Conservation (phyloP, 345 rosid species). For the Eucalyptus viminalis region DNA sequence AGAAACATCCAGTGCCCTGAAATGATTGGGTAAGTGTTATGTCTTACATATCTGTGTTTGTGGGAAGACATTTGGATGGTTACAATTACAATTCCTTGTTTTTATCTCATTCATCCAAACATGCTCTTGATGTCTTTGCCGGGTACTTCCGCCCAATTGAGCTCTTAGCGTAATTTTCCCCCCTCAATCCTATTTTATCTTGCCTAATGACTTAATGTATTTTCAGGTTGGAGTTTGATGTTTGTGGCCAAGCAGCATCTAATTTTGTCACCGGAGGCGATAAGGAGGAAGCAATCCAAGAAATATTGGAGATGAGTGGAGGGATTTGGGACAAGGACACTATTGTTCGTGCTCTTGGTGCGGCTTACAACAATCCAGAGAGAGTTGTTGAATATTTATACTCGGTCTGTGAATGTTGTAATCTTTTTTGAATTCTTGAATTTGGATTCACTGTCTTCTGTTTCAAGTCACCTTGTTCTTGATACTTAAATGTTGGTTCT, state of each 20-base stretch:
- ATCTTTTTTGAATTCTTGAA: not conserved
- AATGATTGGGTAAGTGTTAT: not conserved
- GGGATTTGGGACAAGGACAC: constrained; percentile 83
- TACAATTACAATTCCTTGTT: not conserved
- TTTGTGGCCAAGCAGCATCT: constrained; percentile 72
- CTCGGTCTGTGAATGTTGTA: constrained; percentile 32
- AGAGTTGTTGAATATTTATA: constrained; percentile 95
- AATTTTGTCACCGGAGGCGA: constrained; percentile 70
- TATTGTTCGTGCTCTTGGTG: constrained; percentile 78
- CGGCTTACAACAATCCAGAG: constrained; percentile 84
- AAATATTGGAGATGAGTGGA: constrained; percentile 91
- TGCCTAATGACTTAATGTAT: not conserved
- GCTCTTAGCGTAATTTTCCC: not conserved
- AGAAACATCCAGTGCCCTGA: no score
- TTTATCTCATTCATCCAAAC: not conserved
- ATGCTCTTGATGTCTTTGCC: not conserved
- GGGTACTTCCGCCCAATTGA: not conserved
- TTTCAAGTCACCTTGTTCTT: not conserved
- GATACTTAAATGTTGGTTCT: not conserved
- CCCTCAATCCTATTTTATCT: not conserved
- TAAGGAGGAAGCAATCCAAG: constrained; percentile 69
- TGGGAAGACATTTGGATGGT: not conserved
- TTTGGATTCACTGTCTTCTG: not conserved
- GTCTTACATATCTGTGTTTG: not conserved
- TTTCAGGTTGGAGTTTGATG: constrained; percentile 39